Evolutionary conservation across 345 rosid species (phyloP).

Genomic region (Sonneratia alba): DNA sequence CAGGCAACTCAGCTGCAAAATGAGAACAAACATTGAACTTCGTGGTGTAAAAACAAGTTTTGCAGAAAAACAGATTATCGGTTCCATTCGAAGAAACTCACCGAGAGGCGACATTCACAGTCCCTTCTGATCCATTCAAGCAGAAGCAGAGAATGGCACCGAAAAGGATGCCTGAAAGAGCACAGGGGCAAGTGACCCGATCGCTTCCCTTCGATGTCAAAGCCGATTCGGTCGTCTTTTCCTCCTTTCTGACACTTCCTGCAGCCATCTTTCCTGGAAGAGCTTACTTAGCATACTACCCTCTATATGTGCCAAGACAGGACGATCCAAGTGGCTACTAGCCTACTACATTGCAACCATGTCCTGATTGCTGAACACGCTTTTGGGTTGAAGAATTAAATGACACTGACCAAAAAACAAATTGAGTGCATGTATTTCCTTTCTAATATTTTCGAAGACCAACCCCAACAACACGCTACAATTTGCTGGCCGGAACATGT

Average conservation of each 20-base stretch:
- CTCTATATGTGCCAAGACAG: no score
- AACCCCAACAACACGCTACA: not conserved
- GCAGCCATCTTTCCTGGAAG: not conserved
- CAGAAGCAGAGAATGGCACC: slow-evolving; percentile 2
- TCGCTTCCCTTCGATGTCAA: not conserved
- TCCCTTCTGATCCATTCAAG: slow-evolving; percentile 3
- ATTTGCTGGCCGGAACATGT: not conserved
- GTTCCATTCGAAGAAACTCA: not conserved
- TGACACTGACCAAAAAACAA: no score
- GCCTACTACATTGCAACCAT: no score
- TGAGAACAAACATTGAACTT: not conserved
- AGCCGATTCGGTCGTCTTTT: not conserved
- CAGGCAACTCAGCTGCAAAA: slow-evolving; percentile 15
- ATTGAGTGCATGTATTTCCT: not conserved
- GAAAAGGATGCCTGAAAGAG: slow-evolving; percentile 1
- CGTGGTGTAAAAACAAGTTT: not conserved
- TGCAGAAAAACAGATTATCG: not conserved
- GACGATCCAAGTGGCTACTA: no score
- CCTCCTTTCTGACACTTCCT: not conserved
- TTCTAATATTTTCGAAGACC: not conserved
- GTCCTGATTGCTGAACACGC: not conserved
- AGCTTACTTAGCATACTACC: not conserved
- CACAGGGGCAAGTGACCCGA: slow-evolving; percentile 1
- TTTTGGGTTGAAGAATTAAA: no score
- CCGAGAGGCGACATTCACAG: not conserved